Evolutionary conservation across 139 green algal species (phyloP).

Genomic region (Chlorella vulgaris): DNA sequence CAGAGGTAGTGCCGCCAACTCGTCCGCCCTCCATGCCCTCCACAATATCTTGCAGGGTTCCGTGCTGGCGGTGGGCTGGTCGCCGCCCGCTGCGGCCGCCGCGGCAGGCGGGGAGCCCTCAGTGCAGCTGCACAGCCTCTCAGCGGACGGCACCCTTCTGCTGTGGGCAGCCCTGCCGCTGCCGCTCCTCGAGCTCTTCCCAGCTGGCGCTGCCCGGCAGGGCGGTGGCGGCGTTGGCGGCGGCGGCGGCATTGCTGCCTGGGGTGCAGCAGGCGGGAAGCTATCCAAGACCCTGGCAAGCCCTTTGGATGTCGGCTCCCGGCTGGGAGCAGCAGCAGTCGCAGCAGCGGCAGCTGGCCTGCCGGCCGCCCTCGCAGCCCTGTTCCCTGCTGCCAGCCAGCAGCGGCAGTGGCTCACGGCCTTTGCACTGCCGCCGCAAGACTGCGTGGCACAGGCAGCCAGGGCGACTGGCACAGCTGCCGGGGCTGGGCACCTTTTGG

Average conservation of each 20-base stretch:
- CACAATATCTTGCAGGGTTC: conserved; percentile 25
- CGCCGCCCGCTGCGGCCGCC: background rate
- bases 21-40: no score
- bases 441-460: background rate
- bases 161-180: conserved; percentile 12
- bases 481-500: conserved; percentile 3
- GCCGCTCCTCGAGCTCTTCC: conserved; percentile 17
- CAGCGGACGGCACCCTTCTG: conserved; percentile 31
- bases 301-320: background rate
- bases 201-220: background rate
- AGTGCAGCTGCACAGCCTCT: conserved; percentile 27
- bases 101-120: background rate
- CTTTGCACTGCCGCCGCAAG: background rate
- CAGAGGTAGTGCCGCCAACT: no score
- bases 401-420: background rate
- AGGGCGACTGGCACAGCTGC: background rate
- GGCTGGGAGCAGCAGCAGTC: background rate
- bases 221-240: background rate
- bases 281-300: background rate
- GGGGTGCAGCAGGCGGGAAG: background rate
- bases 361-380: background rate
- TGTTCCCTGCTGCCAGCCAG: background rate
- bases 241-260: background rate
- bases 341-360: background rate
- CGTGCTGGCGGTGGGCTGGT: conserved; percentile 5